Evolutionary conservation across 2,329 filamentous ascomycete genomes (phyloP).

Genomic region (Fusarium sp.): DNA sequence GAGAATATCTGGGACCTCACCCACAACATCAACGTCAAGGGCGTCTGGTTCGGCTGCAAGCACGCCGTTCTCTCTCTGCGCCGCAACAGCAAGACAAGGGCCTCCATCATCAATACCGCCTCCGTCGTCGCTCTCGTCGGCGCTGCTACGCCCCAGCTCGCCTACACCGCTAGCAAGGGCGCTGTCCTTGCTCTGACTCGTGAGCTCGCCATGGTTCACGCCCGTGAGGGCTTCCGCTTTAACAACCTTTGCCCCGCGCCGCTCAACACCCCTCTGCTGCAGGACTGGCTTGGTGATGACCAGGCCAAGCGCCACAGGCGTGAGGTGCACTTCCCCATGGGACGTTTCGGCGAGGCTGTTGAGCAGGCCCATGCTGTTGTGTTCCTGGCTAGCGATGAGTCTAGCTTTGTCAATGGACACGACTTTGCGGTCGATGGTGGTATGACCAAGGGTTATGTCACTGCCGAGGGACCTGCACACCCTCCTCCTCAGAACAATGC

Average conservation of each 20-base stretch:
- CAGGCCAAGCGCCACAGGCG: slow-evolving; percentile 80
- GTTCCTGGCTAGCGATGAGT: slow-evolving; percentile 87
- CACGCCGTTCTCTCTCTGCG: slow-evolving; percentile 86
- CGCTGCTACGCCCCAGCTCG: slow-evolving; percentile 86
- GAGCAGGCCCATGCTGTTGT: slow-evolving; percentile 91
- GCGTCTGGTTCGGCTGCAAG: slow-evolving; percentile 96
- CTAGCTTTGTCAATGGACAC: slow-evolving; percentile 87
- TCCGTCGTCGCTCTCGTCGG: slow-evolving; percentile 89
- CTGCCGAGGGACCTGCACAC: slow-evolving; percentile 66
- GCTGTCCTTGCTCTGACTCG: slow-evolving; percentile 90
- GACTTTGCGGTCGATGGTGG: slow-evolving; percentile 97
- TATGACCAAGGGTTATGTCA: slow-evolving; percentile 91
- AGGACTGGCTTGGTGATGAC: slow-evolving; percentile 94
- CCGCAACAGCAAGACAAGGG: slow-evolving; percentile 78
- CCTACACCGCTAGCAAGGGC: slow-evolving; percentile 94
- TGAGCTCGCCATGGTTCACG: slow-evolving; percentile 91
- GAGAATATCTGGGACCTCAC: slow-evolving; percentile 95
- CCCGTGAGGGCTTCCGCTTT: slow-evolving; percentile 87
- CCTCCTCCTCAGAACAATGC: slow-evolving; percentile 68
- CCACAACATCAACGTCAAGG: slow-evolving; percentile 95
- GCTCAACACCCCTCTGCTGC: slow-evolving; percentile 88
- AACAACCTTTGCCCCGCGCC: slow-evolving; percentile 91
- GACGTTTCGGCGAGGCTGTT: slow-evolving; percentile 90
- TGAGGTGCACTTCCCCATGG: slow-evolving; percentile 88
- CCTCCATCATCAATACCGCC: slow-evolving; percentile 91